A percentile compares a stretch with the other conserved stretches of the same genome.
phyloP scores from a whole-genome alignment of 306 rosid genomes.

The Vigna angularis region DNA sequence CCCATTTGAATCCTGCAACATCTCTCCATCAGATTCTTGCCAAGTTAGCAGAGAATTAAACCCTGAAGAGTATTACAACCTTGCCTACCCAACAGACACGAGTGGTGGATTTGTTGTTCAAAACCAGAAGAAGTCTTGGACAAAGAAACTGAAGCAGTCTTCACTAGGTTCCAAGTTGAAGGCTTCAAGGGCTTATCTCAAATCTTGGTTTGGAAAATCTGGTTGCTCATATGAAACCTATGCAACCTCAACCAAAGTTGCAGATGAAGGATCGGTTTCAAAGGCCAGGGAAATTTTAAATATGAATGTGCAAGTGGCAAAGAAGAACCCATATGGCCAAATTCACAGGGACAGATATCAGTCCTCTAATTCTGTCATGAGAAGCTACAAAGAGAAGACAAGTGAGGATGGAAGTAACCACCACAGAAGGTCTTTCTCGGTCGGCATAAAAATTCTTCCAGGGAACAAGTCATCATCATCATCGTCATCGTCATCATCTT shows the following conservation, averaged over 20 bases:
- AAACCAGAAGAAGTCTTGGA: slow-evolving; percentile 73
- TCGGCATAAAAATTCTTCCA: slow-evolving; percentile 69
- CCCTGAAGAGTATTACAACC: slow-evolving; percentile 66
- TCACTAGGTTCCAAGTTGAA: slow-evolving; percentile 76
- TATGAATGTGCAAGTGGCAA: slow-evolving; percentile 51
- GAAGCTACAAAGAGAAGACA: slow-evolving; percentile 52
- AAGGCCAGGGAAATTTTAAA: slow-evolving; percentile 62
- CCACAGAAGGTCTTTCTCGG: slow-evolving; percentile 85
- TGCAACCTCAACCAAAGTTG: slow-evolving; percentile 66
- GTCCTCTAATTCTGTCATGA: slow-evolving; percentile 51
- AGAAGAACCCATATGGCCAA: slow-evolving; percentile 69
- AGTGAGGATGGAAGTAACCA: slow-evolving; percentile 53
- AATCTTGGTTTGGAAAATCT: slow-evolving; percentile 80
- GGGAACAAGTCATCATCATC: slow-evolving; percentile 56
- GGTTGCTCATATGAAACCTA: slow-evolving; percentile 80
- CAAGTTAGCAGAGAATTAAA: slow-evolving; percentile 78
- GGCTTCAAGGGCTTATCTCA: slow-evolving; percentile 90
- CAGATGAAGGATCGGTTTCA: slow-evolving; percentile 74
- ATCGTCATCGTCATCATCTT: slow-evolving; percentile 42
- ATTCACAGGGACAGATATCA: slow-evolving; percentile 59
- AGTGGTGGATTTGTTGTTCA: slow-evolving; percentile 49
- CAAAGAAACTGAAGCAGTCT: slow-evolving; percentile 77
- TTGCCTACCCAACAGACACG: slow-evolving; percentile 48
- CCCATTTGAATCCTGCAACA: slow-evolving; percentile 90
- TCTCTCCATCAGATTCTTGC: slow-evolving; percentile 78